Conservation (phyloP, 768 basidiomycete species). For the Podaxis sp. region DNA sequence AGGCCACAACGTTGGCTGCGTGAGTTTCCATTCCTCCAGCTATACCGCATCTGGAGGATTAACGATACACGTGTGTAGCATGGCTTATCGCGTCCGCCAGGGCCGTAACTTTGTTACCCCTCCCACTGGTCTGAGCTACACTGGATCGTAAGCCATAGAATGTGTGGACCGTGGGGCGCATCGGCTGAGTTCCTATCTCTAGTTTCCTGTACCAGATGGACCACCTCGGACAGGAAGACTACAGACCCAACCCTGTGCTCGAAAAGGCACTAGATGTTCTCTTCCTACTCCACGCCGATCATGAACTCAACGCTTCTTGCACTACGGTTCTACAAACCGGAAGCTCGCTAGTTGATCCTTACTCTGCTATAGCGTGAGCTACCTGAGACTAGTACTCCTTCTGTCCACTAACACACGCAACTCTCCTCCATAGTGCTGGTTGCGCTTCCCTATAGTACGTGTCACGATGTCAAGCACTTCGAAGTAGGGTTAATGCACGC, state of each 20-base stretch:
- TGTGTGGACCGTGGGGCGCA: background rate
- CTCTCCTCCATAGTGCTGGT: slow-evolving; percentile 56
- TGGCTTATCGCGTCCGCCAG: slow-evolving; percentile 93
- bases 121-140: slow-evolving; percentile 79
- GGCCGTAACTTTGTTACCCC: slow-evolving; percentile 87
- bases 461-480: slow-evolving; percentile 26
- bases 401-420: background rate
- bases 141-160: slow-evolving; percentile 62
- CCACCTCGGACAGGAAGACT: slow-evolving; percentile 69
- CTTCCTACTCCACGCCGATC: slow-evolving; percentile 88
- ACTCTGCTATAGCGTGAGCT: slow-evolving; percentile 76
- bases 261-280: slow-evolving; percentile 86
- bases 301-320: slow-evolving; percentile 85
- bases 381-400: background rate
- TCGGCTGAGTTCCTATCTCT: background rate
- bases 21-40: slow-evolving; percentile 33
- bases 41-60: background rate
- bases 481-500: slow-evolving; percentile 7
- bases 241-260: slow-evolving; percentile 80
- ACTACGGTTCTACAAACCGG: slow-evolving; percentile 88
- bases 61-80: slow-evolving; percentile 39
- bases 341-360: slow-evolving; percentile 89
- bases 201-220: slow-evolving; percentile 94
- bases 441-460: slow-evolving; percentile 87
- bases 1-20: slow-evolving; percentile 87